Percentiles rank a stretch among this genome's conserved stretches.
Conservation (phyloP, 164 flowering plant species). For the Cinnamomum chago region DNA sequence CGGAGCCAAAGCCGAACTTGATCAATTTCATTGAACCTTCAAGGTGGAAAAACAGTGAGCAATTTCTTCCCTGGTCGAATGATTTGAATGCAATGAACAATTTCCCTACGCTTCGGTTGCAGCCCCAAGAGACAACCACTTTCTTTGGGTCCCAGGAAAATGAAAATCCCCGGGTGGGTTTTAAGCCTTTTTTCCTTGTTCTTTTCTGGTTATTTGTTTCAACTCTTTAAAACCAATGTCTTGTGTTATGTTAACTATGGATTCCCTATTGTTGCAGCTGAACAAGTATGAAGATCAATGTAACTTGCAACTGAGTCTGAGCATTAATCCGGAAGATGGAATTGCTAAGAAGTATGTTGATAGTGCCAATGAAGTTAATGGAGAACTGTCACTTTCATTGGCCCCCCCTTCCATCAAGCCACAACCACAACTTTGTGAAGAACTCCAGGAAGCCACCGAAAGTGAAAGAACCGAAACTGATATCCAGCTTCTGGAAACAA, state of each 20-base stretch:
- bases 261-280: slow-evolving; percentile 7
- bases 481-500: slow-evolving; percentile 9
- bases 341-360: slow-evolving; percentile 4
- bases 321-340: not conserved
- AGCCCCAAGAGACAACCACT: slow-evolving; percentile 19
- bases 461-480: not conserved
- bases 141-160: not conserved
- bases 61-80: not conserved
- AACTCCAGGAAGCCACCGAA: not conserved
- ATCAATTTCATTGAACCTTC: slow-evolving; percentile 1
- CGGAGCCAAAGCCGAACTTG: slow-evolving; percentile 2
- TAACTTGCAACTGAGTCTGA: slow-evolving; percentile 26
- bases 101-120: slow-evolving; percentile 4
- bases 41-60: not conserved
- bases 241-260: no score
- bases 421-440: slow-evolving; percentile 5
- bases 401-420: slow-evolving; percentile 14
- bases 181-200: no score
- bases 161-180: no score
- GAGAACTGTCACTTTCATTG: slow-evolving; percentile 22
- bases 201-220: no score
- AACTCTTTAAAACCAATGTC: no score
- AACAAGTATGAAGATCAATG: not conserved
- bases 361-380: slow-evolving; percentile 10
- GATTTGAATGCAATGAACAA: not conserved